phyloP scores from a whole-genome alignment of 2,329 filamentous ascomycete species.

The Aspergillus sp. region DNA sequence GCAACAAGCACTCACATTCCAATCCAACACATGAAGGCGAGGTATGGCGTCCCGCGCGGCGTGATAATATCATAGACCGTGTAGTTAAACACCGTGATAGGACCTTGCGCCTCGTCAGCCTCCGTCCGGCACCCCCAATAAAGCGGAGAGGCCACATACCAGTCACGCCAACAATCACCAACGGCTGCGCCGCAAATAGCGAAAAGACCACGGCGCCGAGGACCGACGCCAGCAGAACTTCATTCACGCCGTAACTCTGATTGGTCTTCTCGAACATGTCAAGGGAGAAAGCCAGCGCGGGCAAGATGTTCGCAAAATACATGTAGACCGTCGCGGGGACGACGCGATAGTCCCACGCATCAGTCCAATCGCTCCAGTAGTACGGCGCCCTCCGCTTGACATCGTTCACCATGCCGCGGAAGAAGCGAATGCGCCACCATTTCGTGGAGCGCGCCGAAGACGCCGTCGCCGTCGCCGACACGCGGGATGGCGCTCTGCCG shows the following conservation, averaged over 20 bases:
- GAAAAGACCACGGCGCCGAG: slow-evolving; percentile 80
- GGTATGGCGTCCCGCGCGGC: slow-evolving; percentile 74
- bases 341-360: slow-evolving; percentile 89
- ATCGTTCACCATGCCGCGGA: slow-evolving; percentile 78
- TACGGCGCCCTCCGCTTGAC: slow-evolving; percentile 71
- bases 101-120: slow-evolving; percentile 45
- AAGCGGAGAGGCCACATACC: slow-evolving; percentile 42
- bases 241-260: slow-evolving; percentile 84
- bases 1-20: slow-evolving; percentile 58
- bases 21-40: slow-evolving; percentile 91
- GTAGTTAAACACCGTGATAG: slow-evolving; percentile 92
- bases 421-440: slow-evolving; percentile 76
- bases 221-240: slow-evolving; percentile 83
- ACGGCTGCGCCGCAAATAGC: slow-evolving; percentile 74
- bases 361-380: slow-evolving; percentile 78
- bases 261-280: slow-evolving; percentile 91
- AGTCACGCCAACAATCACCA: slow-evolving; percentile 89
- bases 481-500: not conserved
- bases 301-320: slow-evolving; percentile 92
- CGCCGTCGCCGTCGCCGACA: not conserved
- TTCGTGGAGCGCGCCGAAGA: slow-evolving; percentile 17
- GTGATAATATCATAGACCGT: slow-evolving; percentile 88
- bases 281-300: slow-evolving; percentile 82
- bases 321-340: slow-evolving; percentile 86
- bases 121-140: not conserved